phyloP scores from a whole-genome alignment of 495 filamentous ascomycete genomes.

The Penicillium goetzii region DNA sequence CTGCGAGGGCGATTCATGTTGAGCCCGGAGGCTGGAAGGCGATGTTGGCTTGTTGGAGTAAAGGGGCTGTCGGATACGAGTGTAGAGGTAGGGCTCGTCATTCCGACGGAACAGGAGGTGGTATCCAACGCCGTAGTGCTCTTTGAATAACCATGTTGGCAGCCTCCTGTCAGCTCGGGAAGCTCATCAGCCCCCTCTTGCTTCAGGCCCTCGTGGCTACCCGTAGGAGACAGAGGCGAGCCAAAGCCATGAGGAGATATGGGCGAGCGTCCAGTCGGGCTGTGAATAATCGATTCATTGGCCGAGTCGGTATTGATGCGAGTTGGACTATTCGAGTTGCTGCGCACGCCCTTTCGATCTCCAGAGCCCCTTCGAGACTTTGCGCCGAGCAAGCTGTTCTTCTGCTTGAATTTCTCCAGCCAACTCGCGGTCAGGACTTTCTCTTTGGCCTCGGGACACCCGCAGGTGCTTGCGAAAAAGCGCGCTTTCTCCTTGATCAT shows the following conservation, averaged over 20 bases:
- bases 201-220: conserved; percentile 68
- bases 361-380: conserved; percentile 70
- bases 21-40: conserved; percentile 57
- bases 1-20: conserved; percentile 77
- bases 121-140: conserved; percentile 62
- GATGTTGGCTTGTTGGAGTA: conserved; percentile 65
- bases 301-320: conserved; percentile 54
- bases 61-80: conserved; percentile 79
- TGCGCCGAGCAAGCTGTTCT: conserved; percentile 73
- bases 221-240: conserved; percentile 67
- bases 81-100: conserved; percentile 84
- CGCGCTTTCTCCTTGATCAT: conserved; percentile 86
- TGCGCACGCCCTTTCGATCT: conserved; percentile 46
- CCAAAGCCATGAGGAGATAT: conserved; percentile 64
- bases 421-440: conserved; percentile 76
- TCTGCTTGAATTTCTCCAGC: conserved; percentile 97
- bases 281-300: conserved; percentile 62
- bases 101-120: conserved; percentile 62
- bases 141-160: conserved; percentile 62
- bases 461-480: conserved; percentile 80
- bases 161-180: conserved; percentile 53
- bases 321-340: conserved; percentile 49
- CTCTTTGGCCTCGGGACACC: conserved; percentile 73
- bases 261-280: conserved; percentile 71
- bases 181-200: conserved; percentile 53